Base-by-base conservation (phyloP, 345 rosid species). In the Erysimum cheiranthoides region DNA sequence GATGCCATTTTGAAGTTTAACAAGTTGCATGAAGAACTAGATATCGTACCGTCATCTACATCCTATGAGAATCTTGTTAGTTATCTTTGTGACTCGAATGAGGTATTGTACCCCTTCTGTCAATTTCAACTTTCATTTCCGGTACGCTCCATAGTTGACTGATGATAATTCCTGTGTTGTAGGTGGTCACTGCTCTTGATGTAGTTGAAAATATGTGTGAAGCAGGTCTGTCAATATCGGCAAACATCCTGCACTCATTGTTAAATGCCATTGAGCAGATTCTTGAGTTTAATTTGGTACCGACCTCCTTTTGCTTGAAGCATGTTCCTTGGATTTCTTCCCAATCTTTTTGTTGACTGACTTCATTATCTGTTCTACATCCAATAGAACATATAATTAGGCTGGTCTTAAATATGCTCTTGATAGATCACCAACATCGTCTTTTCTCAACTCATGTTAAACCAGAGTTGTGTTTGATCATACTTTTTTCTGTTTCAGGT, bases 101-200 rank as follows among this genome's bases (percentile, higher is more conserved):
- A 90, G 98, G 98, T 92, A 86, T n/a, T 34, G 21, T 39, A 21
- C 45, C 6, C 6, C 43, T 57, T 66, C 17, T 69, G 17, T 72
- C 21, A 8, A 8, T 18, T 28, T 65, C 39, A 56, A 78, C 30
- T 50, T 65, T 9, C 43, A 63, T 27, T 49, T 46, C n/a, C 11
- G 32, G 52, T 47, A 32, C 57, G 51, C 28, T 31, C 14, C 16
- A 18, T 18, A 13, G 61, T 60, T 75, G 51, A 73, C 53, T 45
- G 47, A 38, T 40, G 71, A 65, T 27, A 56, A 10, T 76, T 82
- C 42, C 77, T 30, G 63, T 67, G 25, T 70, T 39, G 66, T 78
- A 95, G 99, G 98, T 92, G 79, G 86, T 83, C 72, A 79, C 60
- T 32, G 97, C 98, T 71, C 84, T 95, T 79, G 97, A 88, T 76